Conservation (phyloP, 306 rosid species). For the Datisca glomerata region DNA sequence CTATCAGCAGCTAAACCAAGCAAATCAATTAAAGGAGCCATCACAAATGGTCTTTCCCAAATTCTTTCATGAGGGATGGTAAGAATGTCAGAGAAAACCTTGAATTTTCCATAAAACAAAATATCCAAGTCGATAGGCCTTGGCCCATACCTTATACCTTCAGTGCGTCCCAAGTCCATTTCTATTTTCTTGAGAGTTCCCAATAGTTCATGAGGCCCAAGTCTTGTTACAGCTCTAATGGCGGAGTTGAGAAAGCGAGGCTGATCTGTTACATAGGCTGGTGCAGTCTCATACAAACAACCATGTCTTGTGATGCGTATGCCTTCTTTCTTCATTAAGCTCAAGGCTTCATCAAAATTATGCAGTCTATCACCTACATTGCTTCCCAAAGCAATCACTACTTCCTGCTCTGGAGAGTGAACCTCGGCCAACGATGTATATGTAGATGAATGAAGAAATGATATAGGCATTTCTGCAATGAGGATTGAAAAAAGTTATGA, state of each 20-base stretch:
- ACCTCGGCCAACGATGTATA: constrained; percentile 36
- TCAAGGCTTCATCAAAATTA: constrained; percentile 73
- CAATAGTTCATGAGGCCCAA: constrained; percentile 78
- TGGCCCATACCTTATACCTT: constrained; percentile 82
- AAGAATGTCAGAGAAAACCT: constrained; percentile 53
- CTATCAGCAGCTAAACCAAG: constrained; percentile 51
- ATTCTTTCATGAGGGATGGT: constrained; percentile 79
- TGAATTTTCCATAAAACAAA: constrained; percentile 66
- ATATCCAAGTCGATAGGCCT: constrained; percentile 89
- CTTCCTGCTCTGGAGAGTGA: constrained; percentile 69
- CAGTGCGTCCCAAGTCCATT: constrained; percentile 59
- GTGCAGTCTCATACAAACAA: constrained; percentile 84
- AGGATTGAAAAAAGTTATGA: constrained; percentile 15
- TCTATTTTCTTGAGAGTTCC: constrained; percentile 62
- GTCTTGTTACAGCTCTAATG: constrained; percentile 69
- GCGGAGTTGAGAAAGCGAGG: constrained; percentile 85
- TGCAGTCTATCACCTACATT: constrained; percentile 72
- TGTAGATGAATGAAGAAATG: constrained; percentile 31
- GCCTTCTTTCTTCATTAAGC: constrained; percentile 54
- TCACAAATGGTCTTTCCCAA: constrained; percentile 91
- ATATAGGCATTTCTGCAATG: constrained; percentile 28
- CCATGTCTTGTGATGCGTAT: constrained; percentile 62
- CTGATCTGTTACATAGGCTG: constrained; percentile 77
- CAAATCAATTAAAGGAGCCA: constrained; percentile 85
- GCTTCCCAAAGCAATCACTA: constrained; percentile 86